Evolutionary conservation across 2,329 filamentous ascomycete genomes (phyloP), one percentile per base, ranked within the genome.

Genomic region (Cladorrhinum sp.): DNA sequence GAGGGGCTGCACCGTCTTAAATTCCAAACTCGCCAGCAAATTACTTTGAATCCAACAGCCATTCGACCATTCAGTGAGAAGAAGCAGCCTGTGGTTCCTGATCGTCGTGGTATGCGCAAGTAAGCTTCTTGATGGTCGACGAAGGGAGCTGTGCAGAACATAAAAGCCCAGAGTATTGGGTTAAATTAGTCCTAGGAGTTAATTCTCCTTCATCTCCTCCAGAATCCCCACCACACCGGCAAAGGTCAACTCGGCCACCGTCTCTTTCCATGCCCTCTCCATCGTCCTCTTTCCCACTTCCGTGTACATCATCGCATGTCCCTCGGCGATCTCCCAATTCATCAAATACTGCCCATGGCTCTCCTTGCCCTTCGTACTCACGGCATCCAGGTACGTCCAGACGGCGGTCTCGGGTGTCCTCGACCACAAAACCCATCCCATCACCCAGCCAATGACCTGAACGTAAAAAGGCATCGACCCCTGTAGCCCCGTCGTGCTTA

Each of bases 301-400:
- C 2, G 33, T 53, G n/a, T 39, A 33, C 10, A 61, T 58, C 9
- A 59, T 59, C 8, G 20, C 28, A 24, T 46, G 33, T 30, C 26
- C 18, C 21, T 48, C 36, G n/a, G 12, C 2, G 8, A 59, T 18
- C 8, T 16, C 23, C 51, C 51, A 59, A 36, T 55, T 68, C 39
- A 70, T 70, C 64, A 80, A 70, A 62, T 74, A 79, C 23, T 67
- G 64, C 3, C 78, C 78, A 55, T 80, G 76, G 0, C 73, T 71
- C 30, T 75, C 73, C 8, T 54, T 18, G 4, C 24, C 36, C 2
- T 54, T 48, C 14, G 9, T 26, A 20, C 23, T 24, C 23, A 48
- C 53, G 4, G 53, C 33, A 55, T 59, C 36, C 8, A 59, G n/a
- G 24, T 46, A 48, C 10, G 23, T 33, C 36, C 50, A 48, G 2